Conservation (phyloP, 192 early-diverging fungal genomes). For the Funneliformis geosporum region DNA sequence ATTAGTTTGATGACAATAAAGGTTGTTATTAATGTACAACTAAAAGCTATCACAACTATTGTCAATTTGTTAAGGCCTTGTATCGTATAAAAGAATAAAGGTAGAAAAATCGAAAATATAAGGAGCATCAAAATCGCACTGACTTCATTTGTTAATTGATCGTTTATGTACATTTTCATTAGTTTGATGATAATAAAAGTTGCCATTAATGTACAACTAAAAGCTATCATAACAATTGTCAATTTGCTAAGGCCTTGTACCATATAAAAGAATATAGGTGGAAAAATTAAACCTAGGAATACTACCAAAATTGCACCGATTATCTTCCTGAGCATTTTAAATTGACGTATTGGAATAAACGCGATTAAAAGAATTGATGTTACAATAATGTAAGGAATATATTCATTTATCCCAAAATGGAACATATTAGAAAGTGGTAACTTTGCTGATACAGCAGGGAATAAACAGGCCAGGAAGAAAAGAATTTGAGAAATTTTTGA, state of each 20-base stretch:
- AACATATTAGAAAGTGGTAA: slow-evolving; percentile 20
- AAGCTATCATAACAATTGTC: neutral
- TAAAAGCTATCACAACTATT: too few species aligned
- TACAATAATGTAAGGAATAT: slow-evolving; percentile 23
- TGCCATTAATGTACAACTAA: neutral
- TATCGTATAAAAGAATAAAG: too few species aligned
- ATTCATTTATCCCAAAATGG: slow-evolving; percentile 15
- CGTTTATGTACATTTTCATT: too few species aligned
- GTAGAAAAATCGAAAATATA: too few species aligned
- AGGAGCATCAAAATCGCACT: neutral
- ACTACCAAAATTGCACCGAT: neutral
- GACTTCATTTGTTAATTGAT: neutral
- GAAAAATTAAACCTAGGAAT: slow-evolving; percentile 3
- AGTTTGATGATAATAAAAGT: neutral
- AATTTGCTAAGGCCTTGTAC: neutral
- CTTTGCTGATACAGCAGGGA: too few species aligned
- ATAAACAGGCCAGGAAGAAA: too few species aligned
- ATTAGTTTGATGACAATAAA: too few species aligned
- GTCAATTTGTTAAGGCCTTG: too few species aligned
- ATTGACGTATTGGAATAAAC: neutral
- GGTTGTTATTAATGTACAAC: too few species aligned
- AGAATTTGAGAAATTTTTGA: too few species aligned
- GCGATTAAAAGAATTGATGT: slow-evolving; percentile 7
- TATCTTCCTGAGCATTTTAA: neutral
- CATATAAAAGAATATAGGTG: slow-evolving; percentile 10